Percentiles rank a stretch among this genome's conserved stretches.
These are phyloP conservation scores for Pseudocercospora cruenta DNA, from an alignment of 2,329 filamentous ascomycete species.

Conservation along the genomic window DNA sequence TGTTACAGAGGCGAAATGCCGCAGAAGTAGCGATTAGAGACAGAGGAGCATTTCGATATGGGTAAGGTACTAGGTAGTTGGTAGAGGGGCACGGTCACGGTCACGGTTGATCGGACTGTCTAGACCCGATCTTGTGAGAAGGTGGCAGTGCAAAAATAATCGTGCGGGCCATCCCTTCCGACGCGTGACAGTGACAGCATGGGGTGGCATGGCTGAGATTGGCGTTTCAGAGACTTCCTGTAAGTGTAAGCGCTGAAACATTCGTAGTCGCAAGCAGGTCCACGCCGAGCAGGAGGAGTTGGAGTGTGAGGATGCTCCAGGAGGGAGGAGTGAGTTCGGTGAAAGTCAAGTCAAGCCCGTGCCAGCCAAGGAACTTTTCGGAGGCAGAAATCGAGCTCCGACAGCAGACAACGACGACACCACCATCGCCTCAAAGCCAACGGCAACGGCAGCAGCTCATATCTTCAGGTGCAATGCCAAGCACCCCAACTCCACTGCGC, in stretches of 20 bases:
- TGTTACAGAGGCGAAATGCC: neutral
- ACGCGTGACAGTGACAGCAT: neutral
- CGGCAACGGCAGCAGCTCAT: neutral
- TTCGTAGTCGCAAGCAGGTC: neutral
- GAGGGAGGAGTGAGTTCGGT: too few relatives aligned
- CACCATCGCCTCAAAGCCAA: neutral
- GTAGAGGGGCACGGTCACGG: neutral
- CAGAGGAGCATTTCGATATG: neutral
- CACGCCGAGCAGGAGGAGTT: neutral
- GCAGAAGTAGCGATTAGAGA: neutral
- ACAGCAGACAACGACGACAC: neutral
- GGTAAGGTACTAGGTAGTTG: neutral
- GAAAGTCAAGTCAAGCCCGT: neutral
- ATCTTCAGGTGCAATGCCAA: neutral
- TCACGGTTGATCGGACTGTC: neutral
- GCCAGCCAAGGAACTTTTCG: neutral
- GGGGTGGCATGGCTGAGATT: neutral
- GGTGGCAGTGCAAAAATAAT: neutral
- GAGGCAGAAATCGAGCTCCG: neutral
- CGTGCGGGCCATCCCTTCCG: neutral
- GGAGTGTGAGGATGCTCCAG: neutral
- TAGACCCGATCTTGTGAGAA: neutral
- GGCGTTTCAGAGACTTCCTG: neutral
- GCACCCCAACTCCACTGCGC: neutral
- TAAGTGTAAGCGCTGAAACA: neutral